A percentile compares a stretch with the other conserved stretches of the same genome.
These are phyloP conservation scores for Sclerotinia subarctica DNA, from an alignment of 2,329 filamentous ascomycete species.

Conservation along the genomic window DNA sequence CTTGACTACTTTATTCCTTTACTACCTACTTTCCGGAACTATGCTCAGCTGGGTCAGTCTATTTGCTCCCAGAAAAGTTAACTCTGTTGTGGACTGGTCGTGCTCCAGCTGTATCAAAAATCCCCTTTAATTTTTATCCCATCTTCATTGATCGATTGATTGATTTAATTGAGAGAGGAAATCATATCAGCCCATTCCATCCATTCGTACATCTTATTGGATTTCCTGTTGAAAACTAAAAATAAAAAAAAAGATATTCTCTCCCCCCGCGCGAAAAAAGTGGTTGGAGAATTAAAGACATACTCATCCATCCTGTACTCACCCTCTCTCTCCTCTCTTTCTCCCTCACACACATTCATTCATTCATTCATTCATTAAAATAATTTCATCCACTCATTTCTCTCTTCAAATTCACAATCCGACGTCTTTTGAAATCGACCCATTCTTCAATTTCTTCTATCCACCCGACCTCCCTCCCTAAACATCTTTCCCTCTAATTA, in stretches of 20 bases:
- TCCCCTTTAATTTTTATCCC: background rate
- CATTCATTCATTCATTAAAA: background rate
- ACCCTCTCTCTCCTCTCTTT: background rate
- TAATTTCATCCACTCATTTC: background rate
- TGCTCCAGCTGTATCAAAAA: background rate
- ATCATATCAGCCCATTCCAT: background rate
- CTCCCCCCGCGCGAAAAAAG: background rate
- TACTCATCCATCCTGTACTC: background rate
- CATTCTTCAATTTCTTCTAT: background rate
- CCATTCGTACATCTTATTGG: background rate
- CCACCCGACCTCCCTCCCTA: background rate
- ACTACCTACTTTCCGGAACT: too few relatives aligned
- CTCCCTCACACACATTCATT: background rate
- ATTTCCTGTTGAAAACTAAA: background rate
- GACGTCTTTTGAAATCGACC: background rate
- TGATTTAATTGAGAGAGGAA: background rate
- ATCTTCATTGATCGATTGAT: background rate
- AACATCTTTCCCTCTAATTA: constrained; percentile 11
- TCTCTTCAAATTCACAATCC: background rate
- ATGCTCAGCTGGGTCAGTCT: background rate
- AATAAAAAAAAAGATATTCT: background rate
- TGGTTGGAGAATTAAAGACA: background rate
- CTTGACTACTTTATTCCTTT: too few relatives aligned
- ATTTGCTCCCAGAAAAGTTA: too few relatives aligned
- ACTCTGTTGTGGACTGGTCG: too few relatives aligned